Conservation (phyloP, 2,329 filamentous ascomycete genomes). For the Aureobasidium sp. region DNA sequence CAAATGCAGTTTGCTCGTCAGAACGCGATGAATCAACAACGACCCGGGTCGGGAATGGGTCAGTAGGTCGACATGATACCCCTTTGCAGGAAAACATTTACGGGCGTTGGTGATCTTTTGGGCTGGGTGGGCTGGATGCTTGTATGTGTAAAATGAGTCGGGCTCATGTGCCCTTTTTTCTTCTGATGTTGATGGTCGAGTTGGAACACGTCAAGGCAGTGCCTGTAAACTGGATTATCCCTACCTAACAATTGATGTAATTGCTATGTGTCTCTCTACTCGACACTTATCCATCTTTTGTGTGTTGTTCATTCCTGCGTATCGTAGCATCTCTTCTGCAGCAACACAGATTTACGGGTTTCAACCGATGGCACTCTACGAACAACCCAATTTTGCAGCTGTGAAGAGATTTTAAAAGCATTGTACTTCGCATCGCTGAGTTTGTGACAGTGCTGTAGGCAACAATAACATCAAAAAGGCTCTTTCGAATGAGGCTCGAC, state of each 20-base stretch:
- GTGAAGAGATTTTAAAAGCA: not conserved
- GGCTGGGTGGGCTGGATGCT: not conserved
- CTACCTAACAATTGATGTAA: not conserved
- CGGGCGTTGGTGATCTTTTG: not conserved
- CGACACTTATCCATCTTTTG: not conserved
- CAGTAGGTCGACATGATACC: conserved; percentile 7
- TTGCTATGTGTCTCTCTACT: not conserved
- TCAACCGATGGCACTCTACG: not conserved
- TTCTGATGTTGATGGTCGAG: not conserved
- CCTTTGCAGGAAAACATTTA: not conserved
- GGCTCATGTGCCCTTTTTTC: not conserved
- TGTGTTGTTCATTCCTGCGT: not conserved
- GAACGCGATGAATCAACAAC: conserved; percentile 14
- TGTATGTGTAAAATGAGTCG: not conserved
- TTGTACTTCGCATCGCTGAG: too few species aligned
- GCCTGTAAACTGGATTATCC: not conserved
- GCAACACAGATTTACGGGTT: too few species aligned
- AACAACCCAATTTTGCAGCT: not conserved
- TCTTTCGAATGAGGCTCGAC: too few species aligned
- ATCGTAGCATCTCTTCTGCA: too few species aligned
- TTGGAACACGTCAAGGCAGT: too few species aligned
- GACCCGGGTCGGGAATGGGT: conserved; percentile 13
- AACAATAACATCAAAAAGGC: not conserved
- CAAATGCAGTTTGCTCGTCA: conserved; percentile 16
- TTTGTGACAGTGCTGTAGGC: not conserved